Evolutionary conservation across 2,329 filamentous ascomycete genomes (phyloP), one percentile per base, ranked within the genome.

Genomic region (Phyllosticta citribraziliensis): DNA sequence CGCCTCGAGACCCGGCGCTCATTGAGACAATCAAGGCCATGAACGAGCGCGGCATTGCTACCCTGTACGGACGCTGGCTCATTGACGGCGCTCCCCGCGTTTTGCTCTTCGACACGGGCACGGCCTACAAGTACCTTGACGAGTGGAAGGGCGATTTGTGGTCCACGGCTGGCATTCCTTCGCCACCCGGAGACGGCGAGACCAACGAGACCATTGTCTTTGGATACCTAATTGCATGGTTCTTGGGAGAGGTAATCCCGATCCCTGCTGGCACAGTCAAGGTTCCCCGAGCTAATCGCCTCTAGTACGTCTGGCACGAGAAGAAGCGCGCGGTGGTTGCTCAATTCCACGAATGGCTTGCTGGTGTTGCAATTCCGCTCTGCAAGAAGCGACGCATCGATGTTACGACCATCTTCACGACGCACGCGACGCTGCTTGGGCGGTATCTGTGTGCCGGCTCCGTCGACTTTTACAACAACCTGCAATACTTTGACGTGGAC

Each of bases 391-490:
- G 94, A 64, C 88, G 89, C 70, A 97, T 97, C 75, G 94, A 97
- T 71, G 84, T 97, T 57, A 97, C 94, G 19, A 97, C 94, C 67
- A 97, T 97, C 74, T 97, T 97, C 79, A 99, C 94, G 52, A 99
- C 94, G 2, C 94, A 97, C 76, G 94, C 94, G 24, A 97, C 94
- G 5, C 83, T 99, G 11, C 85, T 99, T 56, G 94, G 94, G 64
- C 88, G 94, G 69, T 97, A 99, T 72, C 88, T 97, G 56, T 97
- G 94, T 73, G 94, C 94, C 57, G 94, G 94, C 59, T 97, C 92
- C 0, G 94, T 97, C 65, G 94, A 99, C 74, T 97, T 99, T 74
- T 99, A 99, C 83, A 99, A 97, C 80, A 97, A 97, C 74, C 83
- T 99, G 58, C 93, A 97, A 75, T 88, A 86, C 78, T 97, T 99